Evolutionary conservation across 768 basidiomycete genomes (phyloP).

Genomic region (Suillus cothurnatus): DNA sequence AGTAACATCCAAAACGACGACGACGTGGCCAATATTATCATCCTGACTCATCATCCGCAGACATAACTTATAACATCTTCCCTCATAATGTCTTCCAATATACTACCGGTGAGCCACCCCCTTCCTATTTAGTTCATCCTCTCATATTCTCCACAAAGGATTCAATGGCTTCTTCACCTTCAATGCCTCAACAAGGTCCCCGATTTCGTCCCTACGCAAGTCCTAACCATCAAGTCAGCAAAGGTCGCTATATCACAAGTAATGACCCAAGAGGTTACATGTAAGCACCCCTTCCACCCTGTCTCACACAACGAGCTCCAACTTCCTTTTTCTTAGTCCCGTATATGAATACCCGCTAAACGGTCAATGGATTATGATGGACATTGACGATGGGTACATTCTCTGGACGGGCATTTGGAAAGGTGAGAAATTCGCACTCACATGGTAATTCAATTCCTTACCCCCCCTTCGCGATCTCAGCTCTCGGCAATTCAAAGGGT

Average conservation of each 20-base stretch:
- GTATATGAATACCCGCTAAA: conserved; percentile 91
- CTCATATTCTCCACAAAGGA: conserved; percentile 26
- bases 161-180: conserved; percentile 31
- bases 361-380: conserved; percentile 95
- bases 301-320: conserved; percentile 6
- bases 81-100: conserved; percentile 43
- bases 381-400: conserved; percentile 90
- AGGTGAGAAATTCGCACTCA: conserved; percentile 45
- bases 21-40: conserved; percentile 33
- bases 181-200: conserved; percentile 30
- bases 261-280: conserved; percentile 90
- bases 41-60: conserved; percentile 21
- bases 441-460: conserved; percentile 11
- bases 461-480: conserved; percentile 37
- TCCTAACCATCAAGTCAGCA: conserved; percentile 78
- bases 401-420: conserved; percentile 96
- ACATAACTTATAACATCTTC: conserved; percentile 26
- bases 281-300: conserved; percentile 43
- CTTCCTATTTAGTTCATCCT: conserved; percentile 7
- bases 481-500: conserved; percentile 91
- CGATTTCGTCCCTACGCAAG: conserved; percentile 72
- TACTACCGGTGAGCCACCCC: conserved; percentile 46
- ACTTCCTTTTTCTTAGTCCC: conserved; percentile 44
- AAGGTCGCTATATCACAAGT: conserved; percentile 86
- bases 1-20: conserved; percentile 30